Conservation (phyloP, 2,329 filamentous ascomycete species). For the Phoma sp. region DNA sequence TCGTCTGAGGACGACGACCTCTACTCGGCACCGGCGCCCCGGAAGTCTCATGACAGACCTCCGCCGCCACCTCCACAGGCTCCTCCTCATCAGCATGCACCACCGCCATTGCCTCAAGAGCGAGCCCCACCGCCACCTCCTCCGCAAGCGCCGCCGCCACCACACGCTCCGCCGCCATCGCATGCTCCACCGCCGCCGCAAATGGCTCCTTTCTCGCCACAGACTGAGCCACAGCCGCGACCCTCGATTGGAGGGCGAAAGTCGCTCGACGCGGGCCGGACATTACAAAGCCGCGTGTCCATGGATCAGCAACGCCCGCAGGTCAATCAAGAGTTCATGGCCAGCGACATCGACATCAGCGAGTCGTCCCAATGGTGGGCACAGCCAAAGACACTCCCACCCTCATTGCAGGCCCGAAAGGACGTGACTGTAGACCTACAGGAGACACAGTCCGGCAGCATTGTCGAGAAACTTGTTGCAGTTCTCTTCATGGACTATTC, state of each 20-base stretch:
- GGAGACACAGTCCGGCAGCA: constrained; percentile 75
- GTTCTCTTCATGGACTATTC: constrained; percentile 97
- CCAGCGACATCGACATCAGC: constrained; percentile 82
- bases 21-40: constrained; percentile 43
- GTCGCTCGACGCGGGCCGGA: constrained; percentile 69
- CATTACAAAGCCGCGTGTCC: constrained; percentile 63
- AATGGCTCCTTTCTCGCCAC: constrained; percentile 42
- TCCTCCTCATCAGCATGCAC: constrained; percentile 41
- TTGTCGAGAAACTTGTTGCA: constrained; percentile 80
- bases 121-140: constrained; percentile 44
- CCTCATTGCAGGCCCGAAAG: constrained; percentile 78
- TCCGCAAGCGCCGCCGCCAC: constrained; percentile 45
- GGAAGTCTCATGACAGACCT: constrained; percentile 44
- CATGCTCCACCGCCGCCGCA: constrained; percentile 47
- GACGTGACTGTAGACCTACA: constrained; percentile 85
- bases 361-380: constrained; percentile 84
- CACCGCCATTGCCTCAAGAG: constrained; percentile 48
- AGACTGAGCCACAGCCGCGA: constrained; percentile 51
- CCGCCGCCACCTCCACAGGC: constrained; percentile 47
- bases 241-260: constrained; percentile 55
- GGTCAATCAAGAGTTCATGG: constrained; percentile 76
- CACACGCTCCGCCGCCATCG: constrained; percentile 40
- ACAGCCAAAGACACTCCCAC: constrained; percentile 77
- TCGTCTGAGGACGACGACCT: constrained; percentile 47
- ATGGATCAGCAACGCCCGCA: constrained; percentile 78